phyloP scores from a whole-genome alignment of 2,329 filamentous ascomycete genomes.

The Neospermospora avenae region DNA sequence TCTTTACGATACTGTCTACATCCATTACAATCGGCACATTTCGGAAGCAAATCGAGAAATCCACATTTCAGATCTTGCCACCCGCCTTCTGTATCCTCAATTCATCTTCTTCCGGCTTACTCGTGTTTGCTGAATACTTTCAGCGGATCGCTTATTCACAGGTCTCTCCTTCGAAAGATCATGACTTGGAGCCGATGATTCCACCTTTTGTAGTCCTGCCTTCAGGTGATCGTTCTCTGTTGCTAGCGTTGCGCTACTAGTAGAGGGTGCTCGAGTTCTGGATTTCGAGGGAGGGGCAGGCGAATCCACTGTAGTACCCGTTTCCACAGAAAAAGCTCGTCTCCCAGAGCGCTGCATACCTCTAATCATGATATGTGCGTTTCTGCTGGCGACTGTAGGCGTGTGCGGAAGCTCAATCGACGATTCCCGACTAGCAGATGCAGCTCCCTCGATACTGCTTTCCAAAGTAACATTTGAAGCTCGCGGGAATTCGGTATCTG shows the following conservation, averaged over 20 bases:
- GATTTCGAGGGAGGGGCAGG: neutral
- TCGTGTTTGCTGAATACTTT: neutral
- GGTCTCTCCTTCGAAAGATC: neutral
- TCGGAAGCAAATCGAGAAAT: neutral
- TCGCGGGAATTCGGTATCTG: neutral
- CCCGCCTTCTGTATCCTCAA: neutral
- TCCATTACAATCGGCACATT: neutral
- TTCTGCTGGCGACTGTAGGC: neutral
- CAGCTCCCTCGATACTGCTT: neutral
- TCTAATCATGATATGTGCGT: neutral
- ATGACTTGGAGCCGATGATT: neutral
- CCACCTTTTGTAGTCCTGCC: neutral
- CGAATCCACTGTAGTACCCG: neutral
- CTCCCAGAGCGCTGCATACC: neutral
- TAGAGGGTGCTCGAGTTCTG: neutral
- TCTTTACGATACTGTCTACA: neutral
- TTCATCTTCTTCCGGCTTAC: neutral
- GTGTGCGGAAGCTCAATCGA: neutral
- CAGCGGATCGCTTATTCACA: neutral
- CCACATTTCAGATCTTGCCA: neutral
- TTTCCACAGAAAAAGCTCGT: neutral
- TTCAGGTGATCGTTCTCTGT: no score
- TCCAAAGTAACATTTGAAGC: neutral
- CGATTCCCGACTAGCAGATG: no score
- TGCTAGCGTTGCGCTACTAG: neutral